phyloP scores from a whole-genome alignment of 2,329 filamentous ascomycete genomes.

The Aspergillus niger region DNA sequence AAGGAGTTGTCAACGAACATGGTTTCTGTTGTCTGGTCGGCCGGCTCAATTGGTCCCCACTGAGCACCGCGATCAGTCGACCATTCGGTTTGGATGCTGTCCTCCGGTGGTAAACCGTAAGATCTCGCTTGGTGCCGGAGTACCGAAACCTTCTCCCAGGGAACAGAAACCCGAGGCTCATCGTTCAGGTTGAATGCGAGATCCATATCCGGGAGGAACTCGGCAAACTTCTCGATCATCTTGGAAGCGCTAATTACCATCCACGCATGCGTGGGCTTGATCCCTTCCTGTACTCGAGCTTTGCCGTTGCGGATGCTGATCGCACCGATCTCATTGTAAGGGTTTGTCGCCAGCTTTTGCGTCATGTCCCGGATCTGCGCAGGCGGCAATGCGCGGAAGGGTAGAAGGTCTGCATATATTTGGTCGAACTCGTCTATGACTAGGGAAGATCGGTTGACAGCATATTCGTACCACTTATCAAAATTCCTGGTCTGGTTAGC shows the following conservation, averaged over 20 bases:
- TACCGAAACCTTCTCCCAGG: conserved; percentile 46
- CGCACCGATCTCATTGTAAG: conserved; percentile 58
- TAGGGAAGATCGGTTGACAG: conserved; percentile 52
- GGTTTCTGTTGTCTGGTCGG: conserved; percentile 34
- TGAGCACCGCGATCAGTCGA: conserved; percentile 38
- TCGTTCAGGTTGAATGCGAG: conserved; percentile 65
- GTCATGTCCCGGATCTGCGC: conserved; percentile 55
- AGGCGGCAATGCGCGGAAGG: conserved; percentile 57
- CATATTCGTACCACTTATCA: conserved; percentile 62
- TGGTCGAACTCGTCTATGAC: conserved; percentile 64
- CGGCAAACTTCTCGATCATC: conserved; percentile 57
- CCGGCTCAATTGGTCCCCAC: conserved; percentile 43
- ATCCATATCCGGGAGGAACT: conserved; percentile 64
- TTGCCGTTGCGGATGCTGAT: conserved; percentile 58
- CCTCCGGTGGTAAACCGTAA: conserved; percentile 19
- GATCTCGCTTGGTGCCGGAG: conserved; percentile 37
- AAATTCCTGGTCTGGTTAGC: conserved; percentile 47
- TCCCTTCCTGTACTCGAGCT: conserved; percentile 51
- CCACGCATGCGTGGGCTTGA: conserved; percentile 59
- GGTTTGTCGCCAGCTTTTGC: conserved; percentile 55
- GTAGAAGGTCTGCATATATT: conserved; percentile 58
- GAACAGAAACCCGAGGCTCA: conserved; percentile 59
- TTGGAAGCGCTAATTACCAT: conserved; percentile 57
- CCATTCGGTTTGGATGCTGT: conserved; percentile 35
- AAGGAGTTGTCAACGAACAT: conserved; percentile 46